Base-by-base conservation (phyloP, 495 filamentous ascomycete genomes). In the Lichina pygmaea region DNA sequence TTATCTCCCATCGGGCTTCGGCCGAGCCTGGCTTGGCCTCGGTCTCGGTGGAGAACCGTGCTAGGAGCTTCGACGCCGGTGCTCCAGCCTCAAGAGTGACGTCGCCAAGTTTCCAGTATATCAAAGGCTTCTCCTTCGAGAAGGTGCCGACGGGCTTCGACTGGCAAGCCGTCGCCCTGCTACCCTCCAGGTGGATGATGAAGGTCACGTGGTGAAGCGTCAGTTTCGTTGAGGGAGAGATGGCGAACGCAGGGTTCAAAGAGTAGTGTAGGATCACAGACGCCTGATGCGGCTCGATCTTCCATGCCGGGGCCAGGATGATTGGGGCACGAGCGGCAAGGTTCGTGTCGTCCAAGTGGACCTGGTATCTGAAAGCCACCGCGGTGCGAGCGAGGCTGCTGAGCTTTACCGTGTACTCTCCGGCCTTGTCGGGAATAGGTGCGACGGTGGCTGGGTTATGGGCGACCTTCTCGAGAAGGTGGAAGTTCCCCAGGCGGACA, bases 331-430 rank as follows among this genome's bases (percentile, higher is more conserved):
- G 78, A n/a, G 72, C 55, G 30, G 69, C 63, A 11, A 72, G 59
- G 45, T 71, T 71, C 13, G 60, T 49, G 41, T 67, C 66, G 32
- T 89, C 77, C 32, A 85, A 56, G 51, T 93, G 83, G n/a, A 93
- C 63, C 57, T 86, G 80, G 56, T 95, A 97, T 49, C 86, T 93
- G 64, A 97, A 97, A 33, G 81, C 89, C 3, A 89, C 75, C 0
- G 78, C 67, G 9, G 81, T 76, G 46, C 72, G 78, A 42, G 71
- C 65, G 45, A 93, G 69, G 50, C 70, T 75, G 8, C 73, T 64
- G 2, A 82, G 57, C 50, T 80, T 71, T 40, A 95, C 61, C 6
- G 64, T 68, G 59, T 93, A 99, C 54, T 89, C 79, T 41, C 86
- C 89, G 8, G 79, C 65, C 46, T 68, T 76, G 36, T 82, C 76